Evolutionary conservation across 768 basidiomycete genomes (phyloP).

Genomic region (Inosperma sp.): DNA sequence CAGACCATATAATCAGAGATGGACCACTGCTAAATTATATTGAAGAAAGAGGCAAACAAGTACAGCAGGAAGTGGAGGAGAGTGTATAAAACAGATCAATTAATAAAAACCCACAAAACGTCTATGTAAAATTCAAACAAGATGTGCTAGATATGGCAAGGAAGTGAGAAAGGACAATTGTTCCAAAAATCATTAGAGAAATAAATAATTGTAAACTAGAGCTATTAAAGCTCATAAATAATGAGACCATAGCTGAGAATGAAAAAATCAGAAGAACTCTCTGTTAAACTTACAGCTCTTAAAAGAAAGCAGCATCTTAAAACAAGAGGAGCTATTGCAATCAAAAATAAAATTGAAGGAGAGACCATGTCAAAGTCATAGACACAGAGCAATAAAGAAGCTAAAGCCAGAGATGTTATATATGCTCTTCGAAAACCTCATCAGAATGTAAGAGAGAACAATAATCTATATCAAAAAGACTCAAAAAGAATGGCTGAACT

Average conservation of each 20-base stretch:
- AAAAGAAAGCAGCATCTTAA: no score
- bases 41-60: not conserved
- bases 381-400: not conserved
- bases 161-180: no score
- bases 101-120: slow-evolving; percentile 6
- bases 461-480: slow-evolving; percentile 13
- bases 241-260: not conserved
- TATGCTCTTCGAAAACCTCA: not conserved
- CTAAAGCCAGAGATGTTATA: slow-evolving; percentile 1
- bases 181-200: no score
- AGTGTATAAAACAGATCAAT: not conserved
- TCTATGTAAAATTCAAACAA: not conserved
- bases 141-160: not conserved
- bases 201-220: not conserved
- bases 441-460: no score
- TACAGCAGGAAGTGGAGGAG: not conserved
- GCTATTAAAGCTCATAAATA: not conserved
- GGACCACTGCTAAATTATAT: slow-evolving; percentile 1
- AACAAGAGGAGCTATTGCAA: not conserved
- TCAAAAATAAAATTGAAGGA: not conserved
- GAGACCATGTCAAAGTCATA: slow-evolving; percentile 3
- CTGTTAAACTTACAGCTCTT: no score
- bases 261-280: not conserved
- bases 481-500: slow-evolving; percentile 30
- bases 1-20: slow-evolving; percentile 18